These are phyloP conservation scores for Lolium perenne DNA, from an alignment of 176 grass and related monocot species.

Conservation along the genomic window DNA sequence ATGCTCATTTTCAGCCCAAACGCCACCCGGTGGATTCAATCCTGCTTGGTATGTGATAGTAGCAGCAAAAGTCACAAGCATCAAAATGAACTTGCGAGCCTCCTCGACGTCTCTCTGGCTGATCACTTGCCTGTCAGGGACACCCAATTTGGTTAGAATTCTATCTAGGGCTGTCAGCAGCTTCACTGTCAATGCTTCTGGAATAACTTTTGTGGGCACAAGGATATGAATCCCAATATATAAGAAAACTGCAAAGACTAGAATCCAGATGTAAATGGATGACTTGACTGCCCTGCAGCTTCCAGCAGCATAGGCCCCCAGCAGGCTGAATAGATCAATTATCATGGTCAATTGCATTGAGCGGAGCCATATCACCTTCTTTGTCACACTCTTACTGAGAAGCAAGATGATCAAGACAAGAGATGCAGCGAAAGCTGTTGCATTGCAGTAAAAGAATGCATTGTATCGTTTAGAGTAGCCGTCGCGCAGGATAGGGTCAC, in stretches of 20 bases:
- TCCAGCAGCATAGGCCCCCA: conserved; percentile 64
- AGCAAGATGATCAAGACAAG: conserved; percentile 68
- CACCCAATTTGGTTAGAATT: neutral
- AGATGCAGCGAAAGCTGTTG: conserved; percentile 53
- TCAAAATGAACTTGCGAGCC: conserved; percentile 55
- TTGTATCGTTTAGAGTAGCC: neutral
- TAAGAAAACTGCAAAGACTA: conserved; percentile 43
- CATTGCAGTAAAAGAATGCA: conserved; percentile 58
- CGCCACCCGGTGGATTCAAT: conserved; percentile 54
- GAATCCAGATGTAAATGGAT: conserved; percentile 56
- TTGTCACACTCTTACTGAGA: conserved; percentile 49
- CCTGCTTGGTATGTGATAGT: conserved; percentile 55
- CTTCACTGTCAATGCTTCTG: neutral
- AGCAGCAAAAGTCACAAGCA: conserved; percentile 51
- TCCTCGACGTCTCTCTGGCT: conserved; percentile 15
- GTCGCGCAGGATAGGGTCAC: conserved; percentile 45
- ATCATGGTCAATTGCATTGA: conserved; percentile 59
- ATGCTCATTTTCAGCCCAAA: conserved; percentile 52
- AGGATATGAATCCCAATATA: conserved; percentile 50
- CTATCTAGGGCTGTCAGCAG: rapidly evolving
- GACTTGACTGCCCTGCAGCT: conserved; percentile 41
- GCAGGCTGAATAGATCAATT: conserved; percentile 51
- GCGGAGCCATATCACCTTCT: conserved; percentile 31
- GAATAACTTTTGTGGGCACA: conserved; percentile 32
- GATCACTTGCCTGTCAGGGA: neutral